A percentile compares a stretch with the other conserved stretches of the same genome.
These are phyloP conservation scores for Pestalotiopsis sp. DNA, from an alignment of 2,329 filamentous ascomycete genomes.

Conservation along the genomic window DNA sequence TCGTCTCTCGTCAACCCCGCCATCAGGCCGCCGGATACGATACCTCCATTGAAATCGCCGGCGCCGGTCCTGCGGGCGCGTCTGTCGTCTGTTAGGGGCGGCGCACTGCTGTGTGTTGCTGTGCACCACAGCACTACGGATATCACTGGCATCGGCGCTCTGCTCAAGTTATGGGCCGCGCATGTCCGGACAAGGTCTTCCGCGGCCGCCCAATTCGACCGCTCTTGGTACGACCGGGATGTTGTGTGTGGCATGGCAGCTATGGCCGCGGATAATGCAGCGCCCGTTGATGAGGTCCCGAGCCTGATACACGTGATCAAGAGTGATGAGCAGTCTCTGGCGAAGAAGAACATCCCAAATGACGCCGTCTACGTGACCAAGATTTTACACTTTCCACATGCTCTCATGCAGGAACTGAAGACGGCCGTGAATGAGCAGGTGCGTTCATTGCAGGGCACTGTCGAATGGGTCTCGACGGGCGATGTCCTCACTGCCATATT, in stretches of 20 bases:
- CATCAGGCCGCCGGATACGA: conserved; percentile 19
- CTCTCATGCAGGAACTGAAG: conserved; percentile 20
- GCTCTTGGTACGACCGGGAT: conserved; percentile 21
- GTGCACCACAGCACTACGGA: conserved; percentile 28
- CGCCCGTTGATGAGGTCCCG: conserved; percentile 14
- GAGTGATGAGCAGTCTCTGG: background rate
- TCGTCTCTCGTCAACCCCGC: conserved; percentile 16
- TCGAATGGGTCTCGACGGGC: conserved; percentile 27
- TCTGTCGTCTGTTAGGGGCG: conserved; percentile 22
- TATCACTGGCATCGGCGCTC: conserved; percentile 27
- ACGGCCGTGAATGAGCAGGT: conserved; percentile 19
- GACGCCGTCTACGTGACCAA: conserved; percentile 17
- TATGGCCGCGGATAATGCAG: background rate
- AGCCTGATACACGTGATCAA: conserved; percentile 19
- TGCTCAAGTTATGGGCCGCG: conserved; percentile 30
- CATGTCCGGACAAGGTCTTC: conserved; percentile 22
- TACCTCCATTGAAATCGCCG: conserved; percentile 19
- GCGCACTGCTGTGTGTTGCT: conserved; percentile 25
- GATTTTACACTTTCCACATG: conserved; percentile 25
- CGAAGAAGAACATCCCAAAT: background rate
- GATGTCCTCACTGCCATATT: conserved; percentile 27
- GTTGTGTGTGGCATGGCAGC: conserved; percentile 9
- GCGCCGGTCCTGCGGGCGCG: conserved; percentile 26
- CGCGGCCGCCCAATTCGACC: conserved; percentile 16
- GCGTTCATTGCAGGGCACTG: background rate